phyloP scores from a whole-genome alignment of 257 asterid species.

The Capsicum chinense region DNA sequence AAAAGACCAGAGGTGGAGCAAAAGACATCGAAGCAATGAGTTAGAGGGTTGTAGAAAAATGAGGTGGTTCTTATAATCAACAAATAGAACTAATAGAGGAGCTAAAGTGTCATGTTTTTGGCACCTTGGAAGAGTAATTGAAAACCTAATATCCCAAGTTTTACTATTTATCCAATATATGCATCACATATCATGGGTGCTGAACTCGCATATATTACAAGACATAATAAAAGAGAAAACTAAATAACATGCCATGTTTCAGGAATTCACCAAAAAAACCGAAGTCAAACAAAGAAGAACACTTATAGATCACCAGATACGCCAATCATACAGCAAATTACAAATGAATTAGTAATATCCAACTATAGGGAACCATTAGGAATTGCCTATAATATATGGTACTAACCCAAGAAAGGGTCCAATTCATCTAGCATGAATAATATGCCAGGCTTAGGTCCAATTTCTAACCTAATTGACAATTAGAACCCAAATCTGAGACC shows the following conservation, averaged over 20 bases:
- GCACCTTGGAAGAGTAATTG: background rate
- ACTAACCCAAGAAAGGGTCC: background rate
- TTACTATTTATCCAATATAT: background rate
- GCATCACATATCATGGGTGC: background rate
- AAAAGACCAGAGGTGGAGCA: constrained; percentile 29
- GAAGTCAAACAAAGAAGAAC: too few relatives aligned
- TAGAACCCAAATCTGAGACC: constrained; percentile 32
- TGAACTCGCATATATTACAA: background rate
- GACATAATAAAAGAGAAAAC: background rate
- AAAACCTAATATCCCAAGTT: background rate
- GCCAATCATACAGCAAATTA: too few relatives aligned
- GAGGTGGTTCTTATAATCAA: constrained; percentile 40
- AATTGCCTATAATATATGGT: too few relatives aligned
- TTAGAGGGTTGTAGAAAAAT: constrained; percentile 30
- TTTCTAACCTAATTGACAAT: constrained; percentile 31
- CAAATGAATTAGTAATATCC: too few relatives aligned
- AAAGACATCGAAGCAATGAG: constrained; percentile 9
- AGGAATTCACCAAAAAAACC: background rate
- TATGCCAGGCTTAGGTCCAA: constrained; percentile 40
- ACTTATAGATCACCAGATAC: too few relatives aligned
- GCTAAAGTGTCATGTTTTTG: constrained; percentile 32
- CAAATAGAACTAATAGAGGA: constrained; percentile 29
- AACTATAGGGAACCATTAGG: too few relatives aligned
- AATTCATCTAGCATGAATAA: constrained; percentile 40
- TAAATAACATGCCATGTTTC: background rate